Conservation (phyloP, 1,139 yeast genomes). For the Blastobotrys raffinosifermentans region DNA sequence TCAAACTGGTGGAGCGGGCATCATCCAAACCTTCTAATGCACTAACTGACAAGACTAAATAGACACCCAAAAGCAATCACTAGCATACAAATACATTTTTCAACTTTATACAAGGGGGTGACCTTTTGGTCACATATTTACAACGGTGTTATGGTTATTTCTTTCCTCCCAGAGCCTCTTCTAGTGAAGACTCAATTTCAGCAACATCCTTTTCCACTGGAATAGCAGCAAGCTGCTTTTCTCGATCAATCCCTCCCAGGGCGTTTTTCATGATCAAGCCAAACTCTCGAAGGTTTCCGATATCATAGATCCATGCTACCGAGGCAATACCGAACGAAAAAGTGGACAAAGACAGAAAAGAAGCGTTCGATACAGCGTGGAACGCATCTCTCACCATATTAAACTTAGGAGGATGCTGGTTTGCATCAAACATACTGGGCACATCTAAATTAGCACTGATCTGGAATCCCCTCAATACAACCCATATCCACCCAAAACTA, state of each 20-base stretch:
- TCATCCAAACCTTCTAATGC: not conserved
- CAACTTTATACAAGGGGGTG: slow-evolving; percentile 2
- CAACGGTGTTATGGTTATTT: no score
- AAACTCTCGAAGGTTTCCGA: slow-evolving; percentile 63
- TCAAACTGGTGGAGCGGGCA: slow-evolving; percentile 32
- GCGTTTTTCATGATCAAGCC: slow-evolving; percentile 59
- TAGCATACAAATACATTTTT: not conserved
- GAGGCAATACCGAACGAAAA: slow-evolving; percentile 72
- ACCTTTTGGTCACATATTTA: no score
- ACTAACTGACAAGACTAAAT: not conserved
- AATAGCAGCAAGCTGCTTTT: slow-evolving; percentile 42
- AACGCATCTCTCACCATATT: slow-evolving; percentile 80
- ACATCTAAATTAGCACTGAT: slow-evolving; percentile 34
- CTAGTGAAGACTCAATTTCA: slow-evolving; percentile 46
- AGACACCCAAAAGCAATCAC: not conserved
- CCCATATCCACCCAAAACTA: no score
- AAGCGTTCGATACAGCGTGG: slow-evolving; percentile 78
- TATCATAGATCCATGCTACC: slow-evolving; percentile 72
- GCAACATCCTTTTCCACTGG: slow-evolving; percentile 67
- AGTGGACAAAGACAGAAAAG: slow-evolving; percentile 65
- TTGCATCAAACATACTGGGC: slow-evolving; percentile 78
- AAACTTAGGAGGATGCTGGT: slow-evolving; percentile 79
- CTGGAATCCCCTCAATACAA: not conserved
- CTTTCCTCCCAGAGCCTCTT: slow-evolving; percentile 17
- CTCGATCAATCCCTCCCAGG: slow-evolving; percentile 54